Percentiles rank a stretch among this genome's conserved stretches.
Evolutionary conservation across 352 stramenopile species (phyloP).

Genomic region (Phytophthora idaei): DNA sequence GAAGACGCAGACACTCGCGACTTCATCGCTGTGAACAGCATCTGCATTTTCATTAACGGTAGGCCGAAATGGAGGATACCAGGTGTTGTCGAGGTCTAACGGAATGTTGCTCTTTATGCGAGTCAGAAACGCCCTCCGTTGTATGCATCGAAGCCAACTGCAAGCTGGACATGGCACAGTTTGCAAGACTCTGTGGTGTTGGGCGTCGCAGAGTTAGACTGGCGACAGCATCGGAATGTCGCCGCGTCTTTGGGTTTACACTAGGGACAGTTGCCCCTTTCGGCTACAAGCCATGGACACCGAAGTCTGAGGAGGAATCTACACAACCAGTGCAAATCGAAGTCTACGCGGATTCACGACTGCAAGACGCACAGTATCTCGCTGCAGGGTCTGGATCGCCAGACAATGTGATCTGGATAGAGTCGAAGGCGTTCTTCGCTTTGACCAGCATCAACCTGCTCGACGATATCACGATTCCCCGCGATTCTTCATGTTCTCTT

Average conservation of each 20-base stretch:
- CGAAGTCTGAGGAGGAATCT: background rate
- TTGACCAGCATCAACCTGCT: constrained; percentile 41
- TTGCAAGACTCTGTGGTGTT: constrained; percentile 52
- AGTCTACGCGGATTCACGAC: constrained; percentile 46
- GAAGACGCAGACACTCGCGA: background rate
- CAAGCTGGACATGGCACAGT: constrained; percentile 57
- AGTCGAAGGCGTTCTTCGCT: constrained; percentile 44
- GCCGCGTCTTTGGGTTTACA: constrained; percentile 60
- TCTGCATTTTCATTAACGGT: constrained; percentile 75
- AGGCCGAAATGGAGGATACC: background rate
- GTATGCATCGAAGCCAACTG: constrained; percentile 57
- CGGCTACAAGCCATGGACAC: constrained; percentile 32
- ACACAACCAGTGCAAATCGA: constrained; percentile 19
- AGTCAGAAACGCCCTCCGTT: constrained; percentile 48
- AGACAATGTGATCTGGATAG: constrained; percentile 54
- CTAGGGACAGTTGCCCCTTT: constrained; percentile 73
- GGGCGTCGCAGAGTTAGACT: constrained; percentile 72
- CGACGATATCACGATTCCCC: constrained; percentile 34
- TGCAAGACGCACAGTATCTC: constrained; percentile 38
- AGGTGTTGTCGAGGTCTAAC: constrained; percentile 3
- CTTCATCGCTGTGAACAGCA: constrained; percentile 59
- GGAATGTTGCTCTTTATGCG: background rate
- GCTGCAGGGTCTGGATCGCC: constrained; percentile 52
- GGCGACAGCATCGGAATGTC: constrained; percentile 59
- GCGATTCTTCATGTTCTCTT: background rate